Base-by-base conservation (phyloP, 1,284 basidiomycete genomes). In the Albatrellus sp. region DNA sequence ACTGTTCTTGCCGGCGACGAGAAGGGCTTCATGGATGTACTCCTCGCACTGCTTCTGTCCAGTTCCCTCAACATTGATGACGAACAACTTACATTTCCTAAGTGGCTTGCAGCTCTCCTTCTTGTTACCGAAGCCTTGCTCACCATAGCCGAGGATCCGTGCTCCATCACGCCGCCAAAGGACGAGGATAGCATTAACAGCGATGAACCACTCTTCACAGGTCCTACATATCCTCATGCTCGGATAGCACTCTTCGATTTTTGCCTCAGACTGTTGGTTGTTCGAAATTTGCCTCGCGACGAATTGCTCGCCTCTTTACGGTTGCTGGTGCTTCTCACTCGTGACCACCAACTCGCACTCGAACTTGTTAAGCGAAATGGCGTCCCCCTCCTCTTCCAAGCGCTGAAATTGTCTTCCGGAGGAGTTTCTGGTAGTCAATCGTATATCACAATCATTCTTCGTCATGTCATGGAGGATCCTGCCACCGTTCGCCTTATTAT, bases 391-490 rank as follows among this genome's bases (percentile, higher is more conserved):
- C 66, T 93, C 13, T 78, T 92, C 60, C 70, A 72, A 47, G 73
- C 78, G 37, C 65, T 87, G 49, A 77, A 74, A 0, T 64, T 77
- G 2, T 60, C 61, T 19, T 59, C 66, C 11, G 54, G 58, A 13
- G 59, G 57, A 13, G 73, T 79, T 0, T 59, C 70, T 34, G 80
- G 84, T 24, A 86, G 83, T 51, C 88, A 91, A 46, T 79, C 87
- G 0, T 88, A 92, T 59, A 76, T 91, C 40, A 79, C 84, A 16
- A 87, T 89, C 56, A 84, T 98, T 46, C 68, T 97, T 14, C 85
- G 96, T 2, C 94, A 98, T 59, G 66, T 90, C 44, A 77, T 94
- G 43, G 96, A 99, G 62, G 86, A 92, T 52, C 57, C 70, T 4
- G 57, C 64, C 5, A 75, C 75, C 1, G 60, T 98, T 29, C 73